Evolutionary conservation across 441 rosid genomes (phyloP).

Genomic region (Aleurites moluccanus): DNA sequence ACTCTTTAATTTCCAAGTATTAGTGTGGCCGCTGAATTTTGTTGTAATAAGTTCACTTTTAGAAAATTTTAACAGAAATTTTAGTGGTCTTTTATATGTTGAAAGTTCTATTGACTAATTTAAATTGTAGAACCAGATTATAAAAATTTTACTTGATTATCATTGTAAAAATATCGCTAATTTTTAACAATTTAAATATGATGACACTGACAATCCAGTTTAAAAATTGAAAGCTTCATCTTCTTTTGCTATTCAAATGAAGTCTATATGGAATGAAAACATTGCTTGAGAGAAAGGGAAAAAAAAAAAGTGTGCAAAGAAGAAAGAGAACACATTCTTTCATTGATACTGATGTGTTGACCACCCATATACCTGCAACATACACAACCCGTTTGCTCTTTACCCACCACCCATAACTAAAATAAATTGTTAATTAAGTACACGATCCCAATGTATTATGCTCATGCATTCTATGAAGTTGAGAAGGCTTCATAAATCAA

Average conservation of each 20-base stretch:
- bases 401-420: constrained; percentile 24
- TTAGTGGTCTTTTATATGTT: too few relatives aligned
- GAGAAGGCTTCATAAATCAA: constrained; percentile 16
- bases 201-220: too few relatives aligned
- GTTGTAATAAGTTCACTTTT: too few relatives aligned
- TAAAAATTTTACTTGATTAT: too few relatives aligned
- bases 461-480: constrained; percentile 12
- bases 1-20: too few relatives aligned
- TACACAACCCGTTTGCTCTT: constrained; percentile 35
- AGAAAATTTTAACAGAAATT: too few relatives aligned
- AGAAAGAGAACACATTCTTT: constrained; percentile 23
- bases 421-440: constrained; percentile 20
- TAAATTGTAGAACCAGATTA: too few relatives aligned
- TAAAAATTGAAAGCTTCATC: too few relatives aligned
- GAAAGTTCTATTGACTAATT: too few relatives aligned
- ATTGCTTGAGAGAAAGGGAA: background rate
- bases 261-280: background rate
- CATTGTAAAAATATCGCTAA: too few relatives aligned
- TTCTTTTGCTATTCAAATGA: background rate
- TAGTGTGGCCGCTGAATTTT: too few relatives aligned
- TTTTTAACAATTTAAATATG: too few relatives aligned
- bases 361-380: constrained; percentile 31
- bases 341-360: constrained; percentile 30
- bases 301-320: background rate
- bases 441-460: constrained; percentile 21